Conservation (phyloP, 2,329 filamentous ascomycete genomes). For the Hypoxylon sp. region DNA sequence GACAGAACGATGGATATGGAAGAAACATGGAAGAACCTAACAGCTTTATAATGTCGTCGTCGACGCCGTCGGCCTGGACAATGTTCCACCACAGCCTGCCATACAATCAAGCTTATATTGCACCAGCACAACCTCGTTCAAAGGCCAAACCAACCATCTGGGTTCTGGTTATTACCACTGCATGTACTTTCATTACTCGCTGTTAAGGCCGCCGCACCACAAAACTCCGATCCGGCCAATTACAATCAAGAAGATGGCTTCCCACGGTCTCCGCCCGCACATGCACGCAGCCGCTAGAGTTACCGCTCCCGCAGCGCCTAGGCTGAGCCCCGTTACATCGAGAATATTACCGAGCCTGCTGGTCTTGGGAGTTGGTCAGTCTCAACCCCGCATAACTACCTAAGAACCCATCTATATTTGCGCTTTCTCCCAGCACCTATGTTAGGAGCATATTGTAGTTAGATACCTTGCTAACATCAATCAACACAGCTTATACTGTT, state of each 20-base stretch:
- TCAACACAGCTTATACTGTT: conserved; percentile 41
- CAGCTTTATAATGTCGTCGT: conserved; percentile 39
- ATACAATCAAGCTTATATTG: conserved; percentile 37
- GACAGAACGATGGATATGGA: conserved; percentile 11
- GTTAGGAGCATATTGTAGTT: conserved; percentile 6
- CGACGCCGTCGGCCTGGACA: conserved; percentile 13
- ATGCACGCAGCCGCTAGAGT: conserved; percentile 44
- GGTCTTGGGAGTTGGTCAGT: conserved; percentile 38
- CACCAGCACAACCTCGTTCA: conserved; percentile 28
- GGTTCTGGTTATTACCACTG: conserved; percentile 16
- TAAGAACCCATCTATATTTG: not conserved
- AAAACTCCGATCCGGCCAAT: conserved; percentile 18
- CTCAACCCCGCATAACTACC: not conserved
- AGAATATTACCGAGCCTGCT: conserved; percentile 42
- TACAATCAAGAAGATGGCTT: conserved; percentile 36
- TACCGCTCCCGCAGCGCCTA: conserved; percentile 32
- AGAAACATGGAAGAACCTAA: conserved; percentile 24
- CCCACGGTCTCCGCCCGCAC: conserved; percentile 43
- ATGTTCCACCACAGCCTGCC: conserved; percentile 44
- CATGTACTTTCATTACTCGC: conserved; percentile 37
- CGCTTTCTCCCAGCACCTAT: conserved; percentile 10
- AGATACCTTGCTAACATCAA: conserved; percentile 35
- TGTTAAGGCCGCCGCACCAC: conserved; percentile 29
- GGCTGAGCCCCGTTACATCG: conserved; percentile 38
- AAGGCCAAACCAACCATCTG: conserved; percentile 23